Evolutionary conservation across 768 basidiomycete species (phyloP), one percentile per base, ranked within the genome.

Genomic region (Royoungia palumana): DNA sequence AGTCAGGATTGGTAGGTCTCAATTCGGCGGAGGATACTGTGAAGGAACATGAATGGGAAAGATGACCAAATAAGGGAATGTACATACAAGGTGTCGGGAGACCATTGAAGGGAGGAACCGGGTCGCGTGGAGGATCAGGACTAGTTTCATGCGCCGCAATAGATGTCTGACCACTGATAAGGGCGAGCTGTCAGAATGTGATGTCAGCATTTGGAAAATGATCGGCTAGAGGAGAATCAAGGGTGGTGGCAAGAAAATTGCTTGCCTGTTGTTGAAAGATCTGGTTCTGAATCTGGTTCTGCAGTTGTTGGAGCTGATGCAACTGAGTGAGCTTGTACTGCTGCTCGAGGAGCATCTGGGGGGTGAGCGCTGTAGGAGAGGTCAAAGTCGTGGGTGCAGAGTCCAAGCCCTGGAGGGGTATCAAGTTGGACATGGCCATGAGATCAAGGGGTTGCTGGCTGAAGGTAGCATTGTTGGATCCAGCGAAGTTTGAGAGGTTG

Each of bases 221-320:
- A 54, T 52, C 46, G 44, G 12, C 47, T 25, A 2, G 16, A 38
- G 40, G 35, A 41, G 35, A 51, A 50, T 44, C 40, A 35, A 46
- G 43, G 41, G 48, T 40, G 19, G 35, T 30, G 38, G 25, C 37
- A 27, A 9, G 25, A 22, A 35, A 47, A 41, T 41, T 43, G 63
- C 79, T 53, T 48, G 86, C 91, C 83, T 93, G 91, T 63, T 93
- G 90, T 60, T 93, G 90, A 50, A 92, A 88, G 51, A 91, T 87
- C 73, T 90, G 86, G 49, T 83, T 83, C 64, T 94, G 88, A 49
- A 91, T 87, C 70, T 90, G 86, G 50, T 85, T 83, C 61, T 94
- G 88, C 12, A 85, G 72, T 63, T 87, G 82, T 61, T 86, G 87
- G 9, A 87, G 72, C 63, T 87, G 83, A 53, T 87, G 89, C 4